phyloP scores from a whole-genome alignment of 2,329 filamentous ascomycete species.

The Alternaria arbusti region DNA sequence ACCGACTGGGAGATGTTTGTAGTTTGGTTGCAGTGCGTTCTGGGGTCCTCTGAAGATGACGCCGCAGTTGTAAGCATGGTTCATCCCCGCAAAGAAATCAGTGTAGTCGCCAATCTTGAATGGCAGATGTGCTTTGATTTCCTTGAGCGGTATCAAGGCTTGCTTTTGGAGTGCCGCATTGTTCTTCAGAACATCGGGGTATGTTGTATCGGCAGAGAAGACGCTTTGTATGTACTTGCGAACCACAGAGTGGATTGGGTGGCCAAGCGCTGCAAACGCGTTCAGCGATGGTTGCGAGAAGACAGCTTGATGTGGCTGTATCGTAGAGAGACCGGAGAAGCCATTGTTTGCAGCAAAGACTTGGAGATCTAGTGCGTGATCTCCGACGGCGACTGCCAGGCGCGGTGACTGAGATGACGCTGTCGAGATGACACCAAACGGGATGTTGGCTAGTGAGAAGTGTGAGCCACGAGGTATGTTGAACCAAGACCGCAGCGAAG shows the following conservation, averaged over 20 bases:
- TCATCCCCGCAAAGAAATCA: slow-evolving; percentile 82
- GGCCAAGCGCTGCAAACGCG: slow-evolving; percentile 74
- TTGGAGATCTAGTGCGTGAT: slow-evolving; percentile 72
- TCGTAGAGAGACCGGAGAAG: slow-evolving; percentile 64
- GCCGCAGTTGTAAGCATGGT: slow-evolving; percentile 78
- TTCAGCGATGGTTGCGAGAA: slow-evolving; percentile 73
- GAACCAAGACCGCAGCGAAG: slow-evolving; percentile 61
- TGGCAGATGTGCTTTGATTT: slow-evolving; percentile 72
- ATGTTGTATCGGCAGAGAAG: slow-evolving; percentile 65
- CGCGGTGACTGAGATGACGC: slow-evolving; percentile 62
- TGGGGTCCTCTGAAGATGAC: slow-evolving; percentile 74
- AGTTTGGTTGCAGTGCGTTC: slow-evolving; percentile 80
- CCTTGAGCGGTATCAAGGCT: slow-evolving; percentile 64
- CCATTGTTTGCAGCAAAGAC: slow-evolving; percentile 65
- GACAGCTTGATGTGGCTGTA: slow-evolving; percentile 64
- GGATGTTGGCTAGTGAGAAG: slow-evolving; percentile 81
- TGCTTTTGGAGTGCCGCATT: slow-evolving; percentile 64
- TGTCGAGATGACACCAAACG: slow-evolving; percentile 81
- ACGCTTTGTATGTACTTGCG: slow-evolving; percentile 72
- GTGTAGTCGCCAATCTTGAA: slow-evolving; percentile 84
- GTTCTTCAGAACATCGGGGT: slow-evolving; percentile 67
- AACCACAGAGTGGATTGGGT: slow-evolving; percentile 71
- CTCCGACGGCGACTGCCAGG: slow-evolving; percentile 74
- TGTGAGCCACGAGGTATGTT: slow-evolving; percentile 65
- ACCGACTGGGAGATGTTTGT: slow-evolving; percentile 79